Conservation (phyloP, 106 monocot species). For the Dioscorea zingiberensis region DNA sequence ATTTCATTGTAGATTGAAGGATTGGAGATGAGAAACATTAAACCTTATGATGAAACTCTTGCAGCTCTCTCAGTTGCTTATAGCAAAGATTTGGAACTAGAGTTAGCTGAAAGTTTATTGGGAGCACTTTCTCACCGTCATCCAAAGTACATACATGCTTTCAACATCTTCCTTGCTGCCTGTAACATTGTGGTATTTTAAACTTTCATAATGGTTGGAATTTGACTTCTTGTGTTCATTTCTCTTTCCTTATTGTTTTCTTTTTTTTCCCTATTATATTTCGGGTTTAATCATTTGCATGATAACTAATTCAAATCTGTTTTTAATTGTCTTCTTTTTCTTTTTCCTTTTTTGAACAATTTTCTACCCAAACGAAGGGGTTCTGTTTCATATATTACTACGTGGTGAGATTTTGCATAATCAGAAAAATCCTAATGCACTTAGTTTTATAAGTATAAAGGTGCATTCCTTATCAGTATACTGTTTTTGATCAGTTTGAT, state of each 20-base stretch:
- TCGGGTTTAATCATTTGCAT: no score
- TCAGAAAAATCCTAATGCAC: background rate
- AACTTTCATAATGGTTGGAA: background rate
- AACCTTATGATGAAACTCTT: conserved; percentile 55
- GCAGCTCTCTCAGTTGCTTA: conserved; percentile 52
- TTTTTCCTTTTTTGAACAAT: no score
- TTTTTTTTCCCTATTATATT: background rate
- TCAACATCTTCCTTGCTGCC: conserved; percentile 61
- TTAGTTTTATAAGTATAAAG: background rate
- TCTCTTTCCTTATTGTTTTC: background rate
- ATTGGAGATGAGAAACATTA: conserved; percentile 58
- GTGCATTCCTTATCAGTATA: background rate
- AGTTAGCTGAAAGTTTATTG: conserved; percentile 61
- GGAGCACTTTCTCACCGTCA: conserved; percentile 39
- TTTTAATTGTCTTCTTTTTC: background rate
- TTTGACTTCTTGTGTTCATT: background rate
- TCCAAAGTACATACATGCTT: conserved; percentile 51
- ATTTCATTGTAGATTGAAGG: conserved; percentile 50
- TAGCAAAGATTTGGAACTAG: conserved; percentile 63
- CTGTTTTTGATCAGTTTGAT: background rate
- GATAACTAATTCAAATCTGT: background rate
- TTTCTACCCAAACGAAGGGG: no score
- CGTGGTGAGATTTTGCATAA: no score
- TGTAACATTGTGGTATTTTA: conserved; percentile 57
- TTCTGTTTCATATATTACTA: no score